Evolutionary conservation across 768 basidiomycete genomes (phyloP), one percentile per base, ranked within the genome.

Genomic region (Rhizopogon salebrosus): DNA sequence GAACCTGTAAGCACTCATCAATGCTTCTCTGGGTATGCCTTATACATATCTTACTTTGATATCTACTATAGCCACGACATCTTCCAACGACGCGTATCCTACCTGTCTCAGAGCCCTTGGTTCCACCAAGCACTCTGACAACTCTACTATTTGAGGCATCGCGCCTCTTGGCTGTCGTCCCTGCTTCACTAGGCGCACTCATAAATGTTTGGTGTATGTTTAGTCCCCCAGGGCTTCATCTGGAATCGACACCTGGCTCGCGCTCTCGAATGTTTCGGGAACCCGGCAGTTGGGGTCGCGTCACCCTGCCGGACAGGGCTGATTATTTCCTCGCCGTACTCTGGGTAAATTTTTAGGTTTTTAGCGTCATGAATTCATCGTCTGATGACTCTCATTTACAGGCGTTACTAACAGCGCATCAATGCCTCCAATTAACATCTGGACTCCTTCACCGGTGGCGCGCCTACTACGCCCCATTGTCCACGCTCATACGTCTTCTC

Each of bases 391-490:
- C 8, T 52, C 18, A 39, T 36, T n/a, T n/a, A 18, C 57, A 92
- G 92, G 80, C 90, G 1, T 70, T 91, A 22, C 74, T 94, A 6
- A 95, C 94, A 13, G 95, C 89, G 20, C 85, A 89, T 64, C 94
- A 95, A 68, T 95, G 92, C 57, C 85, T 95, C 57, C 73, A 76
- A 39, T 77, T 98, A 13, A 91, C 95, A 0, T 89, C 93, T 0
- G 95, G 95, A 10, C 83, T 98, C 0, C 79, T 95, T 23, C 82
- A 82, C 27, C 84, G 95, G 42, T 98, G 95, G 95, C 78, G 85
- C 20, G 77, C 89, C 0, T 95, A 97, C 71, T 98, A 98, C 66
- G 80, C 90, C 0, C 86, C 92, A 0, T 74, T 91, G 24, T 81
- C 95, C 4, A 92, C 94, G 1, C 81, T 98, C 56, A 89, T 97